Evolutionary conservation across 768 basidiomycete species (phyloP).

Genomic region (Termitomyces sp.): DNA sequence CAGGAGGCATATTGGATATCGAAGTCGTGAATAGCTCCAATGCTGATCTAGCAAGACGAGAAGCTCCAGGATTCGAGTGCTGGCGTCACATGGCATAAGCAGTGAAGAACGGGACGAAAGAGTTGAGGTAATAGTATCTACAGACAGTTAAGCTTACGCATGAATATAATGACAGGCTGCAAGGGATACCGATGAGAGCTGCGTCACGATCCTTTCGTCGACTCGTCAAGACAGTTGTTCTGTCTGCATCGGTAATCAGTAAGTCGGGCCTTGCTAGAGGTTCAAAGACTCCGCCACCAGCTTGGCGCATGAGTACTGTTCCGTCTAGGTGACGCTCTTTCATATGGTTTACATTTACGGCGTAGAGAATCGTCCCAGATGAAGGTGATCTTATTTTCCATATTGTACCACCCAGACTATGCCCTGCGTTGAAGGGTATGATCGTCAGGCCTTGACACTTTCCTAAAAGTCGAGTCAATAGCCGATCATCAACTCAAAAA

Average conservation of each 20-base stretch:
- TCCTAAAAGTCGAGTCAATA: slow-evolving; percentile 38
- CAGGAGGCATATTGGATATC: slow-evolving; percentile 90
- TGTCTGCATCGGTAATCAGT: slow-evolving; percentile 88
- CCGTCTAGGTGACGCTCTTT: slow-evolving; percentile 93
- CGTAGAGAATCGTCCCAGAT: slow-evolving; percentile 92
- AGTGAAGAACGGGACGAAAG: slow-evolving; percentile 77
- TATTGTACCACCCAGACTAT: slow-evolving; percentile 93
- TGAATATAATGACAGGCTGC: neutral
- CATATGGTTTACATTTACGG: slow-evolving; percentile 95
- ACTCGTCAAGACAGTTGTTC: slow-evolving; percentile 77
- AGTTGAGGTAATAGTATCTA: slow-evolving; percentile 88
- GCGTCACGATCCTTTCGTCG: slow-evolving; percentile 88
- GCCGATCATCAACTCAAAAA: neutral
- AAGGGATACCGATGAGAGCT: slow-evolving; percentile 67
- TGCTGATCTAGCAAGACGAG: slow-evolving; percentile 95
- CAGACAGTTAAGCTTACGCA: slow-evolving; percentile 7
- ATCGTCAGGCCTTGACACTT: slow-evolving; percentile 92
- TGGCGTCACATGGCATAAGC: slow-evolving; percentile 88
- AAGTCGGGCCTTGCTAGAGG: slow-evolving; percentile 87
- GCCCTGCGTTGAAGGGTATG: slow-evolving; percentile 92
- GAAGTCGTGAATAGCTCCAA: slow-evolving; percentile 85
- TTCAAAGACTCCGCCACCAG: slow-evolving; percentile 78
- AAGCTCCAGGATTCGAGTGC: slow-evolving; percentile 93
- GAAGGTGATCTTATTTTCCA: slow-evolving; percentile 99
- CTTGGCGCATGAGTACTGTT: slow-evolving; percentile 75